Percentiles rank a stretch among this genome's conserved stretches.
These are phyloP conservation scores for Sporothrix schenckii DNA, from an alignment of 2,329 filamentous ascomycete species.

Conservation along the genomic window DNA sequence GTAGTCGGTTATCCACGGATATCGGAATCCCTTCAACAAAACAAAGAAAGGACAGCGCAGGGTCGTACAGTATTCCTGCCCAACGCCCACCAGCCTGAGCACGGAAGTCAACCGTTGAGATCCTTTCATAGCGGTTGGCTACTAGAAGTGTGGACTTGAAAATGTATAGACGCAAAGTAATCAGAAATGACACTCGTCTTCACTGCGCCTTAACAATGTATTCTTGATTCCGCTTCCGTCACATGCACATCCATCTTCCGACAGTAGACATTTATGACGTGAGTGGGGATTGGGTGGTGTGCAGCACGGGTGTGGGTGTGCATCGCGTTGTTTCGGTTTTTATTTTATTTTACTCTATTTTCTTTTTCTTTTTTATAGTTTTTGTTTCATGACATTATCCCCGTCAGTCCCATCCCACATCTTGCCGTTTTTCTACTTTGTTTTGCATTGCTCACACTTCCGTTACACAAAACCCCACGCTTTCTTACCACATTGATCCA, in stretches of 20 bases:
- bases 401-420: no score
- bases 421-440: background rate
- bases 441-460: background rate
- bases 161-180: background rate
- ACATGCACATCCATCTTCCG: constrained; percentile 11
- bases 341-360: background rate
- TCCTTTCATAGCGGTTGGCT: background rate
- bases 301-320: background rate
- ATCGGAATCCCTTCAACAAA: background rate
- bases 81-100: background rate
- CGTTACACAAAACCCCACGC: constrained; percentile 18
- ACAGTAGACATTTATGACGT: constrained; percentile 4
- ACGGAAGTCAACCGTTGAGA: background rate
- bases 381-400: background rate
- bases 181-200: background rate
- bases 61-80: background rate
- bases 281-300: background rate
- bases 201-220: no score
- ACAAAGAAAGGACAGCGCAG: background rate
- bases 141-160: background rate
- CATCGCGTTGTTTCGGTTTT: background rate
- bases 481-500: background rate
- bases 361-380: no score
- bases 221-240: background rate
- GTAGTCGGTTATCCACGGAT: constrained; percentile 3